phyloP scores from a whole-genome alignment of 1,139 yeast genomes.

The Blastobotrys serpentis region DNA sequence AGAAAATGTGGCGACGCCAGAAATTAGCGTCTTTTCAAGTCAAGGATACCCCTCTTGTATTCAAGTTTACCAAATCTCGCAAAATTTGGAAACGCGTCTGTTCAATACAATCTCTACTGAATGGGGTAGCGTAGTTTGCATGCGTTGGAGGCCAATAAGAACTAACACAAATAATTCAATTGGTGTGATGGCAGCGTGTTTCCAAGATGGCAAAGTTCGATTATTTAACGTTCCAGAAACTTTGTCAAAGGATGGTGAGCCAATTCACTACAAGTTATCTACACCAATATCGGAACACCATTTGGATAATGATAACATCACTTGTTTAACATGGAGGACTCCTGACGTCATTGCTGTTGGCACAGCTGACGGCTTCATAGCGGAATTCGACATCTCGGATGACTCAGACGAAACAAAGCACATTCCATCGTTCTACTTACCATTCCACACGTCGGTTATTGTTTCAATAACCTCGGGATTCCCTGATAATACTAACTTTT shows the following conservation, averaged over 20 bases:
- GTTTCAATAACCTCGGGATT: conserved; percentile 46
- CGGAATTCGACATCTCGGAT: conserved; percentile 53
- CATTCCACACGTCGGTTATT: conserved; percentile 53
- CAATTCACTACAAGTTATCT: conserved; percentile 34
- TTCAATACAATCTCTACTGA: conserved; percentile 43
- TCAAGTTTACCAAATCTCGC: conserved; percentile 25
- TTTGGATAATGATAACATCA: conserved; percentile 40
- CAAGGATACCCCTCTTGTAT: conserved; percentile 25
- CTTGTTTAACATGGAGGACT: conserved; percentile 57
- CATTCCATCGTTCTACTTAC: conserved; percentile 50
- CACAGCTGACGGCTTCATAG: conserved; percentile 61
- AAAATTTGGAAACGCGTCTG: conserved; percentile 23
- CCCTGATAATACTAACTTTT: conserved; percentile 42
- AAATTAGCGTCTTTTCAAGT: conserved; percentile 26
- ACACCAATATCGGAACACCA: conserved; percentile 38
- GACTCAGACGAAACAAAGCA: conserved; percentile 16
- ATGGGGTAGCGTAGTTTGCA: conserved; percentile 54
- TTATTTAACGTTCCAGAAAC: conserved; percentile 43
- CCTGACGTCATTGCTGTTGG: conserved; percentile 57
- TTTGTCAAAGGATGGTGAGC: conserved; percentile 7
- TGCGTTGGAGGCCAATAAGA: conserved; percentile 52
- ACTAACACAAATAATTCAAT: conserved; percentile 28
- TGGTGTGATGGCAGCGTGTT: conserved; percentile 53
- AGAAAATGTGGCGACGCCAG: conserved; percentile 19
- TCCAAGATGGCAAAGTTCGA: conserved; percentile 63